A percentile compares a stretch with the other conserved stretches of the same genome.
Conservation (phyloP, 2,329 filamentous ascomycete genomes). For the Madurella mycetomatis region DNA sequence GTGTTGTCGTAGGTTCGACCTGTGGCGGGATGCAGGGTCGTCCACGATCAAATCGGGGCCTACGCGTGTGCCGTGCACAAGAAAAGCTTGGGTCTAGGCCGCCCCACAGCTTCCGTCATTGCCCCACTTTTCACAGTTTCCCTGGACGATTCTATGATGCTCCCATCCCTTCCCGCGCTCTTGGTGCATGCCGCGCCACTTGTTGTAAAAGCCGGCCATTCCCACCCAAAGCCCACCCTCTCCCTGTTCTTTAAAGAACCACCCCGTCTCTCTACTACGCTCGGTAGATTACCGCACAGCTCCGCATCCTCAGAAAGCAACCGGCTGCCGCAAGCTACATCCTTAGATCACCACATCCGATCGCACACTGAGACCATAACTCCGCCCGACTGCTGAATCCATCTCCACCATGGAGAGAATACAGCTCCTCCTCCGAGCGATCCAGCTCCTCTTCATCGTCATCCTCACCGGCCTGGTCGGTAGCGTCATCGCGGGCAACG, state of each 20-base stretch:
- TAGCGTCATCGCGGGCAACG: slow-evolving; percentile 52
- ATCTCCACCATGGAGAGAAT: slow-evolving; percentile 34
- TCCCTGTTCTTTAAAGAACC: slow-evolving; percentile 1
- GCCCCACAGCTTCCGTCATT: slow-evolving; percentile 20
- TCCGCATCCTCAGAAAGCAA: background rate
- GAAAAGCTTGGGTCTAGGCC: background rate
- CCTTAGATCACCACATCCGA: background rate
- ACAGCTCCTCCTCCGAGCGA: slow-evolving; percentile 43
- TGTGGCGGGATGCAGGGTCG: background rate
- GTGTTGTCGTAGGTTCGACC: background rate
- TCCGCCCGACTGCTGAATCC: background rate
- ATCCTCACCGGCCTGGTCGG: slow-evolving; percentile 54
- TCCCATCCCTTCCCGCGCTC: slow-evolving; percentile 9
- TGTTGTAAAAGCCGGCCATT: slow-evolving; percentile 6
- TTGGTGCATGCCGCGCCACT: background rate
- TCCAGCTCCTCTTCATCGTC: slow-evolving; percentile 50
- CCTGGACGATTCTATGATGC: slow-evolving; percentile 12
- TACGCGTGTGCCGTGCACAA: background rate
- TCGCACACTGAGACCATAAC: background rate
- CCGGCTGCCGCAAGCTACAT: background rate
- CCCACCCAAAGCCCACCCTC: background rate
- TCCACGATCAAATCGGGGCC: slow-evolving; percentile 5
- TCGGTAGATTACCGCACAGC: background rate
- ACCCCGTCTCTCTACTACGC: background rate
- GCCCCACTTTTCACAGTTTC: slow-evolving; percentile 18